Evolutionary conservation across 441 rosid species (phyloP).

Genomic region (Euphorbia celastroides): DNA sequence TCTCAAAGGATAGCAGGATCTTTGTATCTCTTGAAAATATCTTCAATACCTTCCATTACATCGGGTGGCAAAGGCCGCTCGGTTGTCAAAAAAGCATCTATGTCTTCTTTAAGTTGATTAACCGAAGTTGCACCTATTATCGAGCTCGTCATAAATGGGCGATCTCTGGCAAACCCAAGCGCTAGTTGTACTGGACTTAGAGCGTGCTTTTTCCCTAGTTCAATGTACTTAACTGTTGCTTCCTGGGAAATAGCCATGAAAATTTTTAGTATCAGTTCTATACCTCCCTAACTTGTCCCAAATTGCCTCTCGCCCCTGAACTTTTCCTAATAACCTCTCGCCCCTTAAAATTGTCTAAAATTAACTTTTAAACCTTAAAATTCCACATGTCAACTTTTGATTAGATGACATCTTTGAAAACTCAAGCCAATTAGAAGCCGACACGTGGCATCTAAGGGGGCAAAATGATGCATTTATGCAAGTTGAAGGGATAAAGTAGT

Average conservation of each 20-base stretch:
- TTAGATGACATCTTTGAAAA: no score
- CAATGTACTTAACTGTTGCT: slow-evolving; percentile 59
- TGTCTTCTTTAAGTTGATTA: slow-evolving; percentile 74
- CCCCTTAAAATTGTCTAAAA: no score
- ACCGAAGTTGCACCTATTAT: slow-evolving; percentile 81
- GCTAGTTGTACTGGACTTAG: slow-evolving; percentile 73
- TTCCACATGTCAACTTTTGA: no score
- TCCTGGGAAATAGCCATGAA: slow-evolving; percentile 37
- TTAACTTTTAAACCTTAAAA: no score
- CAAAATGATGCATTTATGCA: no score
- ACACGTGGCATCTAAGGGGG: no score
- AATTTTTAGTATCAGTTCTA: neutral
- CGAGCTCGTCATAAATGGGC: slow-evolving; percentile 76
- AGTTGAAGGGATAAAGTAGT: no score
- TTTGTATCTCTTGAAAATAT: slow-evolving; percentile 57
- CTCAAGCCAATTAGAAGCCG: no score
- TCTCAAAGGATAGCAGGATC: slow-evolving; percentile 59
- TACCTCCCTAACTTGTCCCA: neutral
- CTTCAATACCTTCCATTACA: slow-evolving; percentile 61
- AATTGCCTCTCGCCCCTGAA: no score
- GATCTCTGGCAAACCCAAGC: slow-evolving; percentile 71
- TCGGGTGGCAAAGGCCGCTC: slow-evolving; percentile 62
- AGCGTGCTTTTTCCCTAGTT: slow-evolving; percentile 66
- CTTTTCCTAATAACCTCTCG: no score
- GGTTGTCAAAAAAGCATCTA: slow-evolving; percentile 60